Evolutionary conservation across 2,329 filamentous ascomycete genomes (phyloP), one percentile per base, ranked within the genome.

Genomic region (Cladosporium sp.): DNA sequence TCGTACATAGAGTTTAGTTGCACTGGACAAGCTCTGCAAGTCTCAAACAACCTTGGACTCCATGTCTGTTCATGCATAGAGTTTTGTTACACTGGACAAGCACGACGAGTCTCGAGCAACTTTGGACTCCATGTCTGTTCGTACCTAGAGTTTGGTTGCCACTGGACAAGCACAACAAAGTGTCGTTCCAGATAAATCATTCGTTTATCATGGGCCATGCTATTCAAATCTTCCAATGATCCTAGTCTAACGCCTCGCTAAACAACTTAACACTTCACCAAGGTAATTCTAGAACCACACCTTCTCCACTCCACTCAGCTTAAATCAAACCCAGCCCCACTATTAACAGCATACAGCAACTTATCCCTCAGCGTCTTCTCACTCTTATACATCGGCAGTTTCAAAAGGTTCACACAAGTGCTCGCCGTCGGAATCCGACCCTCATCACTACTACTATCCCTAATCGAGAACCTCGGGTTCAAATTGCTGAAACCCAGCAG

Each of bases 391-490:
- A 89, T 87, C 7, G 95, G 95, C 70, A 99, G 79, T 82, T 99
- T 99, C 57, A 99, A 80, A 71, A 99, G 76, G 76, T 99, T 99
- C 30, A 98, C 92, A 73, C 95, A 99, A 0, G 95, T 99, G 76
- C 93, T 97, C 21, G 95, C 93, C 75, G 92, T 98, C 2, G 95
- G 95, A 68, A 97, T 80, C 66, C 95, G 84, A 57, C 87, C 85
- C 78, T 94, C 86, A 73, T 96, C 92, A 28, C 80, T 81, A 5
- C 91, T 91, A 0, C 88, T 89, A 78, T 99, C 95, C 5, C 95
- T 83, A 68, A 99, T 98, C 74, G 89, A 94, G 77, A 99, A 99
- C 46, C 84, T 83, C 2, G 95, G 95, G 65, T 89, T 91, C 69
- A 99, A 80, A 73, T 95, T 91, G 21, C 88, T 87, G 75, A 99